These are phyloP conservation scores for Anisodus tanguticus DNA, from an alignment of 257 asterid genomes.

Conservation along the genomic window DNA sequence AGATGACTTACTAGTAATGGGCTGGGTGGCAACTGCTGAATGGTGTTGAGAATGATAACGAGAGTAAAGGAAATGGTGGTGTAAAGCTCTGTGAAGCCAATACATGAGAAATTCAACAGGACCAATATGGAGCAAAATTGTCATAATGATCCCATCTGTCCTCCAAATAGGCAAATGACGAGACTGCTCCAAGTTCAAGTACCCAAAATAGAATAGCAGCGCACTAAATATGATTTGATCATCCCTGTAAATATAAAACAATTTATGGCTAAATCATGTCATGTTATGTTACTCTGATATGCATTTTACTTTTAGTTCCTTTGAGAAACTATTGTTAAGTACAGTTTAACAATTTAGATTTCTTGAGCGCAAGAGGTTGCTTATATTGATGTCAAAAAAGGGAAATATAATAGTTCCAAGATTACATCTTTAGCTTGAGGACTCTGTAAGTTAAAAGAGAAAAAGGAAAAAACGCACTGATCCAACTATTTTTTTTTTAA, in stretches of 20 bases:
- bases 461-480: too few species aligned
- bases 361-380: neutral
- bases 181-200: slow-evolving; percentile 23
- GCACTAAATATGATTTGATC: slow-evolving; percentile 80
- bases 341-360: too few species aligned
- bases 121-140: slow-evolving; percentile 62
- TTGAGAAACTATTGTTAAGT: too few species aligned
- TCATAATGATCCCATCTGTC: slow-evolving; percentile 56
- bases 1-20: slow-evolving; percentile 67
- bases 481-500: too few species aligned
- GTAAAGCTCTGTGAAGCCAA: slow-evolving; percentile 88
- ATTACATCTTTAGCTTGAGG: too few species aligned
- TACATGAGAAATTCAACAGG: slow-evolving; percentile 86
- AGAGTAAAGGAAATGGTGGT: slow-evolving; percentile 86
- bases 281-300: too few species aligned
- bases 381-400: neutral
- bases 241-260: slow-evolving; percentile 53
- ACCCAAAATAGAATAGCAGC: slow-evolving; percentile 47
- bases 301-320: too few species aligned
- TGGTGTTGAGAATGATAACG: slow-evolving; percentile 94
- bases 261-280: neutral
- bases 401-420: neutral
- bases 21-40: slow-evolving; percentile 84
- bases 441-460: too few species aligned
- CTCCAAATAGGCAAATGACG: slow-evolving; percentile 67